These are phyloP conservation scores for Fagus crenata DNA, from an alignment of 306 rosid genomes.

Conservation along the genomic window DNA sequence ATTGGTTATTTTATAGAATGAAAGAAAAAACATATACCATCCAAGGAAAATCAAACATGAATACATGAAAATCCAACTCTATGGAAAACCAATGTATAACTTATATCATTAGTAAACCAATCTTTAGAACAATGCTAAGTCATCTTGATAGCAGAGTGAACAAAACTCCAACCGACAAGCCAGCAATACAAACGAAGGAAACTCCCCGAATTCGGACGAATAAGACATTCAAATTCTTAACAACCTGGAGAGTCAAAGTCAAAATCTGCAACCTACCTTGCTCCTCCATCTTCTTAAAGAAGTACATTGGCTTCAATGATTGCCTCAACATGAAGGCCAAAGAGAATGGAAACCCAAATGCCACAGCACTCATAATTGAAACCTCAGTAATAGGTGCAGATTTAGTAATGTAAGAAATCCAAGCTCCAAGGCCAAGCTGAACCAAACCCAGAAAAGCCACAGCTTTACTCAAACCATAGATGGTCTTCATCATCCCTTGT, in stretches of 20 bases:
- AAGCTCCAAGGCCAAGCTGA: conserved; percentile 76
- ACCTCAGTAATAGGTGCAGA: conserved; percentile 45
- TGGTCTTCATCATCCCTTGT: conserved; percentile 54
- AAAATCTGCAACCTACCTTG: conserved; percentile 67
- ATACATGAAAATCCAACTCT: background rate
- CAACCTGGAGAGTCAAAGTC: conserved; percentile 61
- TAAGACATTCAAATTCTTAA: conserved; percentile 58
- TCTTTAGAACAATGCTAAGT: conserved; percentile 1
- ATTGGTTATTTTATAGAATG: background rate
- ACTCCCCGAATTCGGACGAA: conserved; percentile 57
- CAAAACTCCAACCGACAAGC: conserved; percentile 46
- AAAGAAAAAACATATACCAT: background rate
- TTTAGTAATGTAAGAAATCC: conserved; percentile 51
- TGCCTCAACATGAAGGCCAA: conserved; percentile 73
- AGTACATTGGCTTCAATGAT: conserved; percentile 55
- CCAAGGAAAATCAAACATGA: background rate
- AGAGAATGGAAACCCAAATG: conserved; percentile 71
- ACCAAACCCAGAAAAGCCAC: conserved; percentile 55
- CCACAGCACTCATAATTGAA: conserved; percentile 62
- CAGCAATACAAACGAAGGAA: conserved; percentile 49
- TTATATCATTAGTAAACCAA: background rate
- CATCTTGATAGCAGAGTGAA: conserved; percentile 47
- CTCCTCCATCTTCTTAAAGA: conserved; percentile 67
- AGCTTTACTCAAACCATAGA: conserved; percentile 55
- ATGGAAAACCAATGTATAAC: background rate